phyloP scores from a whole-genome alignment of 2,329 filamentous ascomycete species.

The Aspergillus floridensis region DNA sequence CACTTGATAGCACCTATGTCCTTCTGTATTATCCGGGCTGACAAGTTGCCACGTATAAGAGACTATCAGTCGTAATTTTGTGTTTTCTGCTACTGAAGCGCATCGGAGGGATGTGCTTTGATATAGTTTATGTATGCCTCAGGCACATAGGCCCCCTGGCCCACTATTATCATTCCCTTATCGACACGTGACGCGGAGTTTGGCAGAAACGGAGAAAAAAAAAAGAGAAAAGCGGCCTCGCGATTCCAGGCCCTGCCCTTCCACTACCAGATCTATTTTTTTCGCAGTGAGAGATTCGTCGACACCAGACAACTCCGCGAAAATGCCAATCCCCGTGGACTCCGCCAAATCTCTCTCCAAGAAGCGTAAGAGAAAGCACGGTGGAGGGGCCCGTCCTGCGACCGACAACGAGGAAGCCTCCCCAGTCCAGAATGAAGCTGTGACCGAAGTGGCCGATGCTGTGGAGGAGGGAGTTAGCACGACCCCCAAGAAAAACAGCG shows the following conservation, averaged over 20 bases:
- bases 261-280: slow-evolving; percentile 6
- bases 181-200: slow-evolving; percentile 35
- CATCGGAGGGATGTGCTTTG: too few species aligned
- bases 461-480: slow-evolving; percentile 19
- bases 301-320: slow-evolving; percentile 18
- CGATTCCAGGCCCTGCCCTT: slow-evolving; percentile 2
- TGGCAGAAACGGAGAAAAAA: slow-evolving; percentile 29
- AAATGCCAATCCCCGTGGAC: slow-evolving; percentile 38
- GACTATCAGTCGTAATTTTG: too few species aligned
- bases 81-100: too few species aligned
- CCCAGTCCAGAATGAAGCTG: slow-evolving; percentile 22
- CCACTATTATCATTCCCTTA: slow-evolving; percentile 13
- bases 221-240: slow-evolving; percentile 20
- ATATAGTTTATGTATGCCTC: slow-evolving; percentile 5
- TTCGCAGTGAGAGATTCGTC: slow-evolving; percentile 5
- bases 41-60: too few species aligned
- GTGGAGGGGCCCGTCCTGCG: slow-evolving; percentile 20
- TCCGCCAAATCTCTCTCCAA: slow-evolving; percentile 39
- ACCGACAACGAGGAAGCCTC: slow-evolving; percentile 28
- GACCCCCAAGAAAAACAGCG: slow-evolving; percentile 15
- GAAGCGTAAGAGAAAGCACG: slow-evolving; percentile 48
- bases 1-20: too few species aligned
- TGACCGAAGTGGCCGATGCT: slow-evolving; percentile 9
- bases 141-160: not conserved
- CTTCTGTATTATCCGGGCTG: too few species aligned